Base-by-base conservation (phyloP, 2,329 filamentous ascomycete genomes). In the Tolypocladium endophyticum region DNA sequence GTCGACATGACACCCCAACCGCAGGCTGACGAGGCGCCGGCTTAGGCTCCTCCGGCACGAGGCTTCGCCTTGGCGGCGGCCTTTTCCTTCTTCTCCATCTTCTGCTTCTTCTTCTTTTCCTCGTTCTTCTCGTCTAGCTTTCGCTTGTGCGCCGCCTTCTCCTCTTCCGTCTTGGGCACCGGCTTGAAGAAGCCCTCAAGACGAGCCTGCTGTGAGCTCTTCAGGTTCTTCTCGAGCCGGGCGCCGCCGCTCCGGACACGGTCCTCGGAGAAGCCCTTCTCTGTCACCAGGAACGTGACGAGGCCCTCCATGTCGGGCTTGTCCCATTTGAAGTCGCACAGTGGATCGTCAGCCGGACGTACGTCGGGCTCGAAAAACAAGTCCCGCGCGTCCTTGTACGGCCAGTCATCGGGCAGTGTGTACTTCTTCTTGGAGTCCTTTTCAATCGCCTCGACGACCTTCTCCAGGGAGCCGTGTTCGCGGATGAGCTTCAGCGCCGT, bases 251-350 rank as follows among this genome's bases (percentile, higher is more conserved):
- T 85, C 43, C 92, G 85, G 11, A 99, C 94, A 23, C 94, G 84
- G 70, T 99, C 94, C 72, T 99, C 95, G 36, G 87, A 96, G 80
- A 99, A 99, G 0, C 92, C 94, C 77, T 99, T 99, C 70, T 97
- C 94, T 7, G 85, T 85, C 4, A 96, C 94, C 2, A 99, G 79
- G 74, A 90, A 99, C 67, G 94, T 84, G 63, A 99, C 84, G 0
- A 99, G 83, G 0, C 91, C 93, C 2, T 97, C 92, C 1, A 94
- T 80, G 68, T 99, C 92, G 4, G 94, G 94, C 61, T 87, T 87
- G 53, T 97, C 92, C 94, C 95, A 99, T 75, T 96, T 97, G 80
- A 97, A 96, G 71, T 99, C 92, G 74, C 92, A 97, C 16, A 91
- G 86, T 0, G 89, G 85, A 68, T 95, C 84, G 66, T 95, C 89